Conservation (phyloP, 2,329 filamentous ascomycete genomes). For the Neopestalotiopsis rosae region DNA sequence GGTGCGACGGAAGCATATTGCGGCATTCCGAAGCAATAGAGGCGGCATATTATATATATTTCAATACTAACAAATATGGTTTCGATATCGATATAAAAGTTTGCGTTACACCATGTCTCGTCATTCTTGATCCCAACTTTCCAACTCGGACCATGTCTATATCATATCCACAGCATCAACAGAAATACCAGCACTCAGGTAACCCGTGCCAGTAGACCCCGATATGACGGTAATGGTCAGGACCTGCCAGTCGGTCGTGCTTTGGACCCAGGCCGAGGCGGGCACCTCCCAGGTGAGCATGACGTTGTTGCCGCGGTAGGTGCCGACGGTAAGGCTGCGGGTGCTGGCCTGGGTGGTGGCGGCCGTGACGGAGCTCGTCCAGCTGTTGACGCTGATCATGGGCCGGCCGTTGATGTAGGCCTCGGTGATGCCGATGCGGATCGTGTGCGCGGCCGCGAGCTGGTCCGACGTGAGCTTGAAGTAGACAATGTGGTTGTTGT, state of each 20-base stretch:
- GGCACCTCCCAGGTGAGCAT: slow-evolving; percentile 35
- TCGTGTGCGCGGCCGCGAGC: slow-evolving; percentile 30
- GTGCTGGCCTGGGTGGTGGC: slow-evolving; percentile 36
- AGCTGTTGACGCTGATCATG: slow-evolving; percentile 36
- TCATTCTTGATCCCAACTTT: no score
- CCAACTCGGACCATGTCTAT: slow-evolving; percentile 24
- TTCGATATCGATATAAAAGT: no score
- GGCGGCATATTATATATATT: no score
- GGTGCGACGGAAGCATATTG: no score
- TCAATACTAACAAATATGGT: no score
- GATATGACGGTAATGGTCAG: slow-evolving; percentile 36
- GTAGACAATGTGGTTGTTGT: slow-evolving; percentile 47
- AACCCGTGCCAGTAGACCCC: slow-evolving; percentile 32
- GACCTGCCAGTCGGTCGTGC: slow-evolving; percentile 34
- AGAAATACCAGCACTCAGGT: slow-evolving; percentile 35
- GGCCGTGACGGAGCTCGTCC: slow-evolving; percentile 31
- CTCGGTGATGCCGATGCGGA: slow-evolving; percentile 39
- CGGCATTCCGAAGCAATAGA: no score
- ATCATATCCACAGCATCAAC: slow-evolving; percentile 35
- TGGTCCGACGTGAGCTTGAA: slow-evolving; percentile 39
- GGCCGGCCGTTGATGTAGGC: slow-evolving; percentile 38
- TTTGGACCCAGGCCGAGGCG: slow-evolving; percentile 32
- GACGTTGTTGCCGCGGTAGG: slow-evolving; percentile 37
- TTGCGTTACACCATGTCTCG: not conserved
- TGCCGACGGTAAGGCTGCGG: slow-evolving; percentile 38